Evolutionary conservation across 108 stramenopile species (phyloP).

Genomic region (Phaeodactylum tricornutum): DNA sequence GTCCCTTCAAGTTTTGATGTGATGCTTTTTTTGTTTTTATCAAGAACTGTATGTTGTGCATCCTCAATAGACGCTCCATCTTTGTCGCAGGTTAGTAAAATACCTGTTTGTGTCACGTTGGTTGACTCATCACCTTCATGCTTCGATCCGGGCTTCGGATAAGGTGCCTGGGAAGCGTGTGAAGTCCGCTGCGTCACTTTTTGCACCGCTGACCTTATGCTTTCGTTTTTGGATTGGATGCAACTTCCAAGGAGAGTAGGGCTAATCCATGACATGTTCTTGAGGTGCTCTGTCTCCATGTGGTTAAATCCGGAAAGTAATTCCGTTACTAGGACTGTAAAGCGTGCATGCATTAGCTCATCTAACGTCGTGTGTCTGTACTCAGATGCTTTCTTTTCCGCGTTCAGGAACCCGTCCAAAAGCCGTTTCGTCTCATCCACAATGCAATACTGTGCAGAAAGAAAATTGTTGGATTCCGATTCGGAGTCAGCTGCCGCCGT

Average conservation of each 20-base stretch:
- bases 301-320: constrained; percentile 22
- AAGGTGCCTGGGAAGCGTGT: too few relatives aligned
- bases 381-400: constrained; percentile 29
- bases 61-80: too few relatives aligned
- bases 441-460: constrained; percentile 37
- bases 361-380: constrained; percentile 12
- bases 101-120: too few relatives aligned
- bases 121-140: too few relatives aligned
- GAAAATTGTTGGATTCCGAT: constrained; percentile 16
- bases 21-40: too few relatives aligned
- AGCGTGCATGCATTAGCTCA: constrained; percentile 9
- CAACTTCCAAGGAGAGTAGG: constrained; percentile 23
- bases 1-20: too few relatives aligned
- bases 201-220: constrained; percentile 19
- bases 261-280: constrained; percentile 22
- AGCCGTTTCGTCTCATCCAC: constrained; percentile 60
- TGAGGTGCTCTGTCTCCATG: constrained; percentile 18
- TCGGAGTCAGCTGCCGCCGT: not conserved
- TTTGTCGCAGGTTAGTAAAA: too few relatives aligned
- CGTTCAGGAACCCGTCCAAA: constrained; percentile 43
- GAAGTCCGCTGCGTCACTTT: constrained; percentile 15
- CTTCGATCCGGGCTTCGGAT: too few relatives aligned
- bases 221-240: constrained; percentile 19
- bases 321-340: constrained; percentile 21
- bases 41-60: too few relatives aligned